Evolutionary conservation across 805 yeast species (phyloP), one percentile per base, ranked within the genome.

Genomic region (Monosporozyma yasuniensis): DNA sequence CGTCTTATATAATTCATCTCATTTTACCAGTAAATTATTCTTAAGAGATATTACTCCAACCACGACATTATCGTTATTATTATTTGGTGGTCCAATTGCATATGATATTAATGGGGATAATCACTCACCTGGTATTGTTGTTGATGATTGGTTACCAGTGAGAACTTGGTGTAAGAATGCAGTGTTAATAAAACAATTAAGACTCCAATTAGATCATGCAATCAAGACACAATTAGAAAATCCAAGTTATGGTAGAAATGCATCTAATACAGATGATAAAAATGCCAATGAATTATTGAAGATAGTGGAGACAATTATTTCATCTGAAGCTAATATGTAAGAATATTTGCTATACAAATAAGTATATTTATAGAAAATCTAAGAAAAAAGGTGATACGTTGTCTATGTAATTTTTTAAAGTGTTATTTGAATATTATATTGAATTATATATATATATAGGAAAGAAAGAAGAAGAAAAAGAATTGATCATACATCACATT

Each of bases 91-190:
- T 5, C 76, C 77, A 0, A 74, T 85, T 18, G 65, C 72, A 38
- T 84, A 81, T 61, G 87, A 84, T 56, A 55, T 70, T 10, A 52
- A 60, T n/a, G 64, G 74, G 0, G 70, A 76, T 1, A 74, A 70
- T 39, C 74, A 81, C 4, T 77, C 89, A 0, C 95, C 96, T 0
- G 97, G 97, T 21, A 78, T 93, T 34, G 80, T 88, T 8, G 69
- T 91, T 49, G 96, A 87, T 56, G 75, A 76, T n/a, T 90, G 98
- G 97, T 67, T 87, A 32, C 95, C 96, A 0, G 75, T 91, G 11
- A 74, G 87, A 53, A 87, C 96, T 0, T 91, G 97, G 97, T 84
- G 96, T 55, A 86, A 93, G 56, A 87, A 90, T 59, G 98, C 90
- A 1, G 96, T 91, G 2, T 69, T 91, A 44, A 75, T 90, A 28